phyloP scores from a whole-genome alignment of 2,329 filamentous ascomycete genomes.

The Aspergillus bombycis region DNA sequence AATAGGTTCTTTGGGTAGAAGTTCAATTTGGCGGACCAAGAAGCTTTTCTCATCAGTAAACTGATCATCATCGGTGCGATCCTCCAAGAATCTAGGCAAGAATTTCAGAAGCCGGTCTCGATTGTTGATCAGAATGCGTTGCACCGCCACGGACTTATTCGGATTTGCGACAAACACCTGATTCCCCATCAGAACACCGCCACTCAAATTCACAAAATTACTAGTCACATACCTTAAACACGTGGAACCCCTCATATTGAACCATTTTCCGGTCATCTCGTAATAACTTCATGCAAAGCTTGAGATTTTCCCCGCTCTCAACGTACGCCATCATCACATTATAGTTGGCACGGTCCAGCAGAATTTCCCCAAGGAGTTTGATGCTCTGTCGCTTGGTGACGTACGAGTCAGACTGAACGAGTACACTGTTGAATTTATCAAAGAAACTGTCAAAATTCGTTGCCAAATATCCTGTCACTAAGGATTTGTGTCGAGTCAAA shows the following conservation, averaged over 20 bases:
- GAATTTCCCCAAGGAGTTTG: constrained; percentile 91
- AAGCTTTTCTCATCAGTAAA: constrained; percentile 98
- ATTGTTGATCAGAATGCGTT: constrained; percentile 95
- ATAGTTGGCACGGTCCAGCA: constrained; percentile 95
- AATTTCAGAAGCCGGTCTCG: constrained; percentile 88
- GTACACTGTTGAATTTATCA: constrained; percentile 79
- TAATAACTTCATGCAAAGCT: constrained; percentile 96
- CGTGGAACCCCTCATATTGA: constrained; percentile 98
- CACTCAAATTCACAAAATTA: background rate
- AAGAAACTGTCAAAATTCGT: constrained; percentile 96
- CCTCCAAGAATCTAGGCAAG: constrained; percentile 87
- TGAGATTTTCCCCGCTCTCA: constrained; percentile 90
- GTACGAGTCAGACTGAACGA: constrained; percentile 92
- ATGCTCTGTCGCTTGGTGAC: constrained; percentile 98
- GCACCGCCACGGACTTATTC: constrained; percentile 94
- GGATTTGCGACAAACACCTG: constrained; percentile 96
- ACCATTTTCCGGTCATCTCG: constrained; percentile 98
- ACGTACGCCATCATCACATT: constrained; percentile 98
- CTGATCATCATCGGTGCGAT: constrained; percentile 95
- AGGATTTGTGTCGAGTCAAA: constrained; percentile 87
- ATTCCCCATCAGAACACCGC: constrained; percentile 25
- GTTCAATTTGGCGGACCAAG: constrained; percentile 86
- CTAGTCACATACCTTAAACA: constrained; percentile 73
- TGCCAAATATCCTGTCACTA: constrained; percentile 84
- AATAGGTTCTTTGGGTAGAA: constrained; percentile 46